A percentile compares a stretch with the other conserved stretches of the same genome.
phyloP scores from a whole-genome alignment of 805 yeast genomes.

The Starmerella vaccinii region DNA sequence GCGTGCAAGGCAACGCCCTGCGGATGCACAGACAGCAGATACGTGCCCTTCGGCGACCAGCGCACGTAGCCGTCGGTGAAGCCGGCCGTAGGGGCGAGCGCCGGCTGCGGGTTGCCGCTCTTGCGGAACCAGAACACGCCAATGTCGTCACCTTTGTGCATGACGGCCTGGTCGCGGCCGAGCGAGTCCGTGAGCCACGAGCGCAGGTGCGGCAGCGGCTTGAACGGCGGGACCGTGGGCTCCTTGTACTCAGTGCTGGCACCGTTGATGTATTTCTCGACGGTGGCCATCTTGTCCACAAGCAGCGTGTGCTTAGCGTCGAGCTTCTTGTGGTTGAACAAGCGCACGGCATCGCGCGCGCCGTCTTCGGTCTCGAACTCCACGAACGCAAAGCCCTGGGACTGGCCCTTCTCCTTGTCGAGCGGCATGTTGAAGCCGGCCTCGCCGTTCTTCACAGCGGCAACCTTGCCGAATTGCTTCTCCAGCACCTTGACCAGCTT shows the following conservation, averaged over 20 bases:
- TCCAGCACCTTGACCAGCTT: conserved; percentile 73
- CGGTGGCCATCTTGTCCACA: conserved; percentile 57
- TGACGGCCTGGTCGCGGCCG: conserved; percentile 81
- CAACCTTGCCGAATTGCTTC: conserved; percentile 68
- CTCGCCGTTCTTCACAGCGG: conserved; percentile 43
- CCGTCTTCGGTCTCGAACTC: conserved; percentile 58
- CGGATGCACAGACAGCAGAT: conserved; percentile 74
- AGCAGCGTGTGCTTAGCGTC: conserved; percentile 86
- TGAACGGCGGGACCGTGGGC: conserved; percentile 63
- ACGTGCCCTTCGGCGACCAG: conserved; percentile 91
- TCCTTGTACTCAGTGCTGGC: conserved; percentile 53
- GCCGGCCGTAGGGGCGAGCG: conserved; percentile 55
- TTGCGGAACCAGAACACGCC: conserved; percentile 81
- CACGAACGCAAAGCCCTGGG: conserved; percentile 73
- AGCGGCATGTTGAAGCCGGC: conserved; percentile 71
- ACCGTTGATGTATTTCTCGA: conserved; percentile 20
- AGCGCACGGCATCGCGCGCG: conserved; percentile 71
- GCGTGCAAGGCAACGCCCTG: conserved; percentile 97
- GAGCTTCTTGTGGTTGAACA: conserved; percentile 77
- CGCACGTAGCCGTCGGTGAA: conserved; percentile 83
- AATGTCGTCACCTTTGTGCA: conserved; percentile 70
- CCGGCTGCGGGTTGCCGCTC: conserved; percentile 61
- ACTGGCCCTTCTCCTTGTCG: conserved; percentile 47
- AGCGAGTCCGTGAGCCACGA: conserved; percentile 84
- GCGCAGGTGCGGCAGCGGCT: conserved; percentile 68